Evolutionary conservation across 495 filamentous ascomycete species (phyloP), one percentile per base, ranked within the genome.

Genomic region (Podospora pseudoanserina): DNA sequence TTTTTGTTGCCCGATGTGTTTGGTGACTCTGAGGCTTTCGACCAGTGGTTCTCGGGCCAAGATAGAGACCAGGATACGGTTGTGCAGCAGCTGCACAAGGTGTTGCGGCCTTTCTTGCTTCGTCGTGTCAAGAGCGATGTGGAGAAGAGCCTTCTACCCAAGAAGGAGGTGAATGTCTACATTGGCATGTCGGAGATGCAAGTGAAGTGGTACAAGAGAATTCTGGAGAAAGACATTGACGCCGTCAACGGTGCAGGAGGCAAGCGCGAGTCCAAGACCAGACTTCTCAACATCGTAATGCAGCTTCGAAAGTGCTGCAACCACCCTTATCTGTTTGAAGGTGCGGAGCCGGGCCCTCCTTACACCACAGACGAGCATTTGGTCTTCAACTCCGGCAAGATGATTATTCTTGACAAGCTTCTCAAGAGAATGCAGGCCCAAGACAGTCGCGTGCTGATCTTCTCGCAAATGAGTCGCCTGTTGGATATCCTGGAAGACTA

Each of bases 121-220:
- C 92, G 96, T 67, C 91, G 96, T 76, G 95, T 99, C 65, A 99
- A 99, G 86, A 93, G 89, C 67, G 96, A 99, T 80, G 96, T 99
- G 5, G 96, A 99, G 78, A 99, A 99, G 87, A 97, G 94, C 73
- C 81, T 99, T 61, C 79, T 98, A 65, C 96, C 96, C 15, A 99
- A 99, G 84, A 97, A 97, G 77, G 96, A 99, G 75, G 80, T 97
- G 74, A 99, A 98, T 70, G 79, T 99, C 16, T 99, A 97, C 76
- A 92, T 98, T 67, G 95, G 94, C 68, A 98, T 99, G 96, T 90
- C 96, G 2, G 93, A 96, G 28, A 99, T 99, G 96, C 96, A 99
- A 78, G 88, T 97, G 62, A 97, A 93, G 74, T 99, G 96, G 96
- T 99, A 99, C 72, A 89, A 97, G 78, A 98, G 97, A 80, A 98